Conservation (phyloP, 305 asterid genomes). For the Fraxinus sp. region DNA sequence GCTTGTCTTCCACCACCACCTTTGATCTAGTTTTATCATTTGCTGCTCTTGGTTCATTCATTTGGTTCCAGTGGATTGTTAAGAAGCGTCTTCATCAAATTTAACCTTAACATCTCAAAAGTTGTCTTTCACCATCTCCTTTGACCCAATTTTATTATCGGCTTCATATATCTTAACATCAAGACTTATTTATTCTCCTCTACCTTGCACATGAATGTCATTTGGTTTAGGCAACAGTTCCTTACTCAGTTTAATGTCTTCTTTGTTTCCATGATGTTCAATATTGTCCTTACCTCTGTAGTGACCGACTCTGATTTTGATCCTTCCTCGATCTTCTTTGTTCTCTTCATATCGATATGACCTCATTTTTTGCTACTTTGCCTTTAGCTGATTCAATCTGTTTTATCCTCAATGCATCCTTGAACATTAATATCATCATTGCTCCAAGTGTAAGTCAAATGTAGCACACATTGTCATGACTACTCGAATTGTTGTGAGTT, state of each 20-base stretch:
- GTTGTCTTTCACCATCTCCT: neutral
- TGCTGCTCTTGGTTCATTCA: neutral
- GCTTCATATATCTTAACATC: neutral
- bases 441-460: too few species aligned
- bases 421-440: conserved; percentile 17
- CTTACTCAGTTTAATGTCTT: neutral
- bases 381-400: conserved; percentile 3
- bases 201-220: neutral
- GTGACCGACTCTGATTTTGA: neutral
- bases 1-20: neutral
- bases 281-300: conserved; percentile 9
- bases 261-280: conserved; percentile 2
- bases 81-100: neutral
- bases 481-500: too few species aligned
- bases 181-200: neutral
- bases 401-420: neutral
- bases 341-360: neutral
- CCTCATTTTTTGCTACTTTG: neutral
- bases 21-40: neutral
- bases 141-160: neutral
- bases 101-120: neutral
- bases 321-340: neutral
- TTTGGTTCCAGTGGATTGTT: neutral
- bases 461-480: too few species aligned
- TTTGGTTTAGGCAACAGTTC: neutral